phyloP scores from a whole-genome alignment of 1,139 yeast genomes.

The Protomyces lactucae-debilis region DNA sequence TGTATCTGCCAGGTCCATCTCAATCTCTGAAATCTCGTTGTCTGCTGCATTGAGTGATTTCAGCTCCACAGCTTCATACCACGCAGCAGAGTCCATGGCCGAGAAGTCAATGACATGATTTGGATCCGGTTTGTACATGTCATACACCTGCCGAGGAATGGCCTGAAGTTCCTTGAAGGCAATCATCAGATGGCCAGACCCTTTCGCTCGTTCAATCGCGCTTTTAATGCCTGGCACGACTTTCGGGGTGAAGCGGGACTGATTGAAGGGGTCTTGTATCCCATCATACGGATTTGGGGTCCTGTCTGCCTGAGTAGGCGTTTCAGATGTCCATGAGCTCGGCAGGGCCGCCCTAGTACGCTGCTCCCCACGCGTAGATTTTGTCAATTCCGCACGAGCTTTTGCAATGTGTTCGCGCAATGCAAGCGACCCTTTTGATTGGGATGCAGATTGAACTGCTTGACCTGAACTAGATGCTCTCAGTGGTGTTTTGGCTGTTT shows the following conservation, averaged over 20 bases:
- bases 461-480: not conserved
- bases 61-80: slow-evolving; percentile 18
- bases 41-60: slow-evolving; percentile 12
- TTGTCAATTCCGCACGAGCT: slow-evolving; percentile 15
- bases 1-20: not conserved
- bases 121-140: slow-evolving; percentile 25
- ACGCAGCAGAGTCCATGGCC: not conserved
- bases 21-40: slow-evolving; percentile 4
- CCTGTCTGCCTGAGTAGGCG: not conserved
- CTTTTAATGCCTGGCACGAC: not conserved
- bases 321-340: not conserved
- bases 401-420: slow-evolving; percentile 18
- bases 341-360: not conserved
- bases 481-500: not conserved
- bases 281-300: slow-evolving; percentile 5
- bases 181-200: slow-evolving; percentile 8
- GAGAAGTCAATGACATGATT: slow-evolving; percentile 23
- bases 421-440: slow-evolving; percentile 1
- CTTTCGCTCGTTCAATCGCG: slow-evolving; percentile 4
- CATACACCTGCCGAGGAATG: slow-evolving; percentile 7
- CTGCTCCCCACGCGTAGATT: not conserved
- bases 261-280: slow-evolving; percentile 21
- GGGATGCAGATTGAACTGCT: not conserved
- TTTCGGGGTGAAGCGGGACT: not conserved
- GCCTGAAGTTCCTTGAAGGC: slow-evolving; percentile 1